Percentiles rank a stretch among this genome's conserved stretches.
Evolutionary conservation across 495 filamentous ascomycete species (phyloP).

Genomic region (Stereocaulon alpinum): DNA sequence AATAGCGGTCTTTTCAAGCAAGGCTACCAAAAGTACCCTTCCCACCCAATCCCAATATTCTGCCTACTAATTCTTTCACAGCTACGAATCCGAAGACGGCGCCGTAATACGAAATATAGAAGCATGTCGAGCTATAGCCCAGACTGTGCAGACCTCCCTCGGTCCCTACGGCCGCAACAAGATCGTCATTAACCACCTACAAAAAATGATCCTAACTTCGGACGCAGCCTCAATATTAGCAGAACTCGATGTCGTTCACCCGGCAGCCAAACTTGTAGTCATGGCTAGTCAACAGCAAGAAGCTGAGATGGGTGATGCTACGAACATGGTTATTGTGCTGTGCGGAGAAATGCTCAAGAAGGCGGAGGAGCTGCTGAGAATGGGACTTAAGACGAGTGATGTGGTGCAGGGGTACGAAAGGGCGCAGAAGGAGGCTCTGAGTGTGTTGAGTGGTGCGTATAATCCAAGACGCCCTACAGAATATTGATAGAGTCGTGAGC

Average conservation of each 20-base stretch:
- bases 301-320: conserved; percentile 96
- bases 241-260: conserved; percentile 97
- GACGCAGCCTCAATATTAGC: conserved; percentile 95
- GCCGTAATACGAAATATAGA: conserved; percentile 98
- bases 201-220: conserved; percentile 98
- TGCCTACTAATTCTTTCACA: conserved; percentile 28
- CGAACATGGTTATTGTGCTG: conserved; percentile 92
- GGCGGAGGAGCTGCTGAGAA: conserved; percentile 87
- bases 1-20: conserved; percentile 90
- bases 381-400: conserved; percentile 95
- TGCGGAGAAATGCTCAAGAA: conserved; percentile 95
- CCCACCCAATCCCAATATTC: conserved; percentile 10
- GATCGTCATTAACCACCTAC: conserved; percentile 99
- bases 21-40: conserved; percentile 85
- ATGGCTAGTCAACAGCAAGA: conserved; percentile 99
- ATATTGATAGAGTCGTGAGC: no score
- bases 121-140: conserved; percentile 89
- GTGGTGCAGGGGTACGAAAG: conserved; percentile 93
- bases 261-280: conserved; percentile 94
- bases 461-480: not conserved
- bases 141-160: conserved; percentile 91
- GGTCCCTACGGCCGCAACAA: conserved; percentile 98
- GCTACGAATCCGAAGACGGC: conserved; percentile 97
- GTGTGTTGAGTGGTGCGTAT: conserved; percentile 61
- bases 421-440: conserved; percentile 77